A percentile compares a stretch with the other conserved stretches of the same genome.
Conservation (phyloP, 495 filamentous ascomycete genomes). For the Podospora anserina region DNA sequence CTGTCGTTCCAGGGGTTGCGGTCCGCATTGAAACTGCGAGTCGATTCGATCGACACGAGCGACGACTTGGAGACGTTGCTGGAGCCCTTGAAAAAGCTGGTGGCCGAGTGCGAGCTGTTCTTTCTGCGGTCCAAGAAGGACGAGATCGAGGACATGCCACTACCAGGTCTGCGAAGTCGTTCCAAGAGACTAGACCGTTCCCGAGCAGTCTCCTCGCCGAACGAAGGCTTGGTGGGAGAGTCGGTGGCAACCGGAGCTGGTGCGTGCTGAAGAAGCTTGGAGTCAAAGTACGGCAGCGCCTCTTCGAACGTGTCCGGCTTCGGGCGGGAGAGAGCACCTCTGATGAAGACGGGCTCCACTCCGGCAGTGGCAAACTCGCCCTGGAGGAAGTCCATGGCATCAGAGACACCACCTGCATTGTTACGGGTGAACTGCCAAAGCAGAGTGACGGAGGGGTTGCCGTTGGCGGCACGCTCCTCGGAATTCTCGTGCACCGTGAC, state of each 20-base stretch:
- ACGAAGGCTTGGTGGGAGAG: slow-evolving; percentile 74
- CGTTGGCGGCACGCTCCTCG: slow-evolving; percentile 53
- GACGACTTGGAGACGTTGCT: slow-evolving; percentile 93
- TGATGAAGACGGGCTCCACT: slow-evolving; percentile 81
- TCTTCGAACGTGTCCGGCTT: slow-evolving; percentile 99
- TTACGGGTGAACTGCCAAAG: slow-evolving; percentile 83
- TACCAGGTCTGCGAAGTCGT: slow-evolving; percentile 80
- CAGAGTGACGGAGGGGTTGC: slow-evolving; percentile 49
- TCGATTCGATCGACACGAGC: slow-evolving; percentile 87
- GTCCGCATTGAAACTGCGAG: slow-evolving; percentile 77
- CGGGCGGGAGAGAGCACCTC: slow-evolving; percentile 88
- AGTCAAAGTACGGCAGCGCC: slow-evolving; percentile 91
- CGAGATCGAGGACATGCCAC: slow-evolving; percentile 80
- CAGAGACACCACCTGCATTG: slow-evolving; percentile 91
- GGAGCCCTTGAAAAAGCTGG: slow-evolving; percentile 85
- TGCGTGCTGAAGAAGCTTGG: slow-evolving; percentile 88
- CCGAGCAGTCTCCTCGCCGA: slow-evolving; percentile 69
- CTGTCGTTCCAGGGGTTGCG: slow-evolving; percentile 97
- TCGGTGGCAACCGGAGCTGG: slow-evolving; percentile 75
- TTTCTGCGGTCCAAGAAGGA: slow-evolving; percentile 88
- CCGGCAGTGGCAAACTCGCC: slow-evolving; percentile 75
- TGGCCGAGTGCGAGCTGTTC: slow-evolving; percentile 80
- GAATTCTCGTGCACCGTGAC: slow-evolving; percentile 61
- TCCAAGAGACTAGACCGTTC: slow-evolving; percentile 81
- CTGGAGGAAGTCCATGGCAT: slow-evolving; percentile 92